Percentiles rank a stretch among this genome's conserved stretches.
phyloP scores from a whole-genome alignment of 2,329 filamentous ascomycete species.

The Penicillium concentricum region DNA sequence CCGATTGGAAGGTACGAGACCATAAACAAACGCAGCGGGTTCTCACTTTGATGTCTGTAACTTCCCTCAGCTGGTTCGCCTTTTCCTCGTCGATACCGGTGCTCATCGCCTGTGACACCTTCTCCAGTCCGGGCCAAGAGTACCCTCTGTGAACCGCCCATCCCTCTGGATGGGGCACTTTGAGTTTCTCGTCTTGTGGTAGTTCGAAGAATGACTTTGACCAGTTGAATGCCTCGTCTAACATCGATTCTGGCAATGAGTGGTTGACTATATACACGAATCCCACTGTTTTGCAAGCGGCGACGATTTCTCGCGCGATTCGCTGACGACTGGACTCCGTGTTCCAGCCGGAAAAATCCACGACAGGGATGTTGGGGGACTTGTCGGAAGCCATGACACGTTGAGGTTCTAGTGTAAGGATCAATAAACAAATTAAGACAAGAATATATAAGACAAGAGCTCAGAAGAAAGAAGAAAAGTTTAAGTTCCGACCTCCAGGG shows the following conservation, averaged over 20 bases:
- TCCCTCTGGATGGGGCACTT: constrained; percentile 51
- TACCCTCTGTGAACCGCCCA: constrained; percentile 56
- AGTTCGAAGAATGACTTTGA: constrained; percentile 48
- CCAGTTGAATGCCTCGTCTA: constrained; percentile 48
- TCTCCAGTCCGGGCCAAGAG: constrained; percentile 55
- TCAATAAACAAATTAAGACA: not conserved
- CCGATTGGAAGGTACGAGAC: not conserved
- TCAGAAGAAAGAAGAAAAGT: not conserved
- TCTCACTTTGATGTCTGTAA: constrained; percentile 54
- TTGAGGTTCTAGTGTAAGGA: not conserved
- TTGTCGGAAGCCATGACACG: constrained; percentile 1
- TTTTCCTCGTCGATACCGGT: constrained; percentile 44
- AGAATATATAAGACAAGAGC: not conserved
- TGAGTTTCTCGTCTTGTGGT: constrained; percentile 47
- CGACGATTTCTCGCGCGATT: constrained; percentile 41
- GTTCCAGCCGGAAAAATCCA: constrained; percentile 43
- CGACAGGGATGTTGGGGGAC: constrained; percentile 33
- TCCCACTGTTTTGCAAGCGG: constrained; percentile 46
- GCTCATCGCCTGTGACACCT: constrained; percentile 50
- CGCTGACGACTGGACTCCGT: constrained; percentile 28
- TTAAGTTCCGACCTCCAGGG: too few species aligned
- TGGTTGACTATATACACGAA: constrained; percentile 53
- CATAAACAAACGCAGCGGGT: not conserved
- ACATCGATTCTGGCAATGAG: constrained; percentile 38
- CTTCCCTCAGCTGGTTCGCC: constrained; percentile 44